A percentile compares a stretch with the other conserved stretches of the same genome.
Evolutionary conservation across 1,284 basidiomycete species (phyloP).

Genomic region (Naganishia sp.): DNA sequence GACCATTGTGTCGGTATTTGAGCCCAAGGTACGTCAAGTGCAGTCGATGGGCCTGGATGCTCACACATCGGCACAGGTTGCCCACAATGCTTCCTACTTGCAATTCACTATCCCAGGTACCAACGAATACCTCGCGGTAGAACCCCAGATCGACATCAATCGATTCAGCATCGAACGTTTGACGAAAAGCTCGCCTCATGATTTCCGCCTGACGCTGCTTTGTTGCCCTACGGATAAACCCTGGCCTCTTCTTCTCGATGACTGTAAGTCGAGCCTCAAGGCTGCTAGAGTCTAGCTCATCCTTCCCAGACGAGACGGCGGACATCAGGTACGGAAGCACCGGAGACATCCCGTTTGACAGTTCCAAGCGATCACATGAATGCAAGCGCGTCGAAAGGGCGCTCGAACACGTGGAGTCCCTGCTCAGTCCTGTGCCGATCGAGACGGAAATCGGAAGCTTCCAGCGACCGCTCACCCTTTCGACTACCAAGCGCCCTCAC

Average conservation of each 20-base stretch:
- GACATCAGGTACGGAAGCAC: conserved; percentile 49
- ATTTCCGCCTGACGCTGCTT: conserved; percentile 49
- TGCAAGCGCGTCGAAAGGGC: conserved; percentile 45
- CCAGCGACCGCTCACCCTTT: conserved; percentile 11
- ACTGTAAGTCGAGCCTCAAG: conserved; percentile 39
- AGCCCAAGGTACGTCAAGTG: conserved; percentile 42
- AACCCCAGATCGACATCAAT: conserved; percentile 34
- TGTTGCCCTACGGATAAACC: conserved; percentile 50
- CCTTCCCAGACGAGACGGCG: conserved; percentile 43
- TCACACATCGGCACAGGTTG: conserved; percentile 8
- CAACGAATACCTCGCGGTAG: conserved; percentile 37
- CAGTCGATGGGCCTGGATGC: not conserved
- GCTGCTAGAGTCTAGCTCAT: not conserved
- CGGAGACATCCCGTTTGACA: conserved; percentile 50
- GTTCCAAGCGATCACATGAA: conserved; percentile 44
- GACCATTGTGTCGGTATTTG: conserved; percentile 39
- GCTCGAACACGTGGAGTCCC: conserved; percentile 28
- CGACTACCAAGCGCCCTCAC: conserved; percentile 35
- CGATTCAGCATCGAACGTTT: conserved; percentile 38
- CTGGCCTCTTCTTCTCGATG: conserved; percentile 53
- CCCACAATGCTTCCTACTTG: conserved; percentile 41
- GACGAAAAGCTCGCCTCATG: conserved; percentile 38
- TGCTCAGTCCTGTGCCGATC: conserved; percentile 18
- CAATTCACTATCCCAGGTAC: conserved; percentile 43
- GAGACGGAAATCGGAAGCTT: conserved; percentile 8